Conservation (phyloP, 164 flowering plant genomes). For the Akebia trifoliata region DNA sequence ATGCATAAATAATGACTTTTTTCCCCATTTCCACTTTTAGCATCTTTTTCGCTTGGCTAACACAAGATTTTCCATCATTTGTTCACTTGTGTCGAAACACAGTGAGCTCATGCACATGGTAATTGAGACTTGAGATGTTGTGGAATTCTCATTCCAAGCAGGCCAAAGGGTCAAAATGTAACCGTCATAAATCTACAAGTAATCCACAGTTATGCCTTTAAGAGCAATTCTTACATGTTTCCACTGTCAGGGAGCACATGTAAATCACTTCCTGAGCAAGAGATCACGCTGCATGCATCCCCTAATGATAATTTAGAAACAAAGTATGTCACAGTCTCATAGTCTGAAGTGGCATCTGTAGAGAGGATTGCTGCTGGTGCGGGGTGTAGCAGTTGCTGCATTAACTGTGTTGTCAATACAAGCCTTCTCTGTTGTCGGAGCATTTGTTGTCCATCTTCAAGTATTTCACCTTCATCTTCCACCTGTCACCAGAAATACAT, state of each 20-base stretch:
- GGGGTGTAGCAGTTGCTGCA: slow-evolving; percentile 67
- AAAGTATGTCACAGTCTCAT: slow-evolving; percentile 43
- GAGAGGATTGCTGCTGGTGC: slow-evolving; percentile 45
- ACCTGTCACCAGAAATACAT: slow-evolving; percentile 32
- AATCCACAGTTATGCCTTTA: too few relatives aligned
- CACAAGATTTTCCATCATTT: too few relatives aligned
- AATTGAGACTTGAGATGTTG: too few relatives aligned
- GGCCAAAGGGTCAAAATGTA: too few relatives aligned
- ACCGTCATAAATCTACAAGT: too few relatives aligned
- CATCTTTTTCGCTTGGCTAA: too few relatives aligned
- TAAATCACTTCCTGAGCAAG: slow-evolving; percentile 25
- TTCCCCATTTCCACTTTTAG: too few relatives aligned
- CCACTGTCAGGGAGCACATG: slow-evolving; percentile 11
- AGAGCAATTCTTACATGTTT: slow-evolving; percentile 41
- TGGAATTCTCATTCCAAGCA: too few relatives aligned
- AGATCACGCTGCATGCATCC: slow-evolving; percentile 64
- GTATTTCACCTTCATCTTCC: slow-evolving; percentile 41
- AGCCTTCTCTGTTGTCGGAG: slow-evolving; percentile 65
- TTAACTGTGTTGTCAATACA: slow-evolving; percentile 59
- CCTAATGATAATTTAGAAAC: slow-evolving; percentile 57
- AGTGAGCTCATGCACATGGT: too few relatives aligned
- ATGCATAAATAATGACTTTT: too few relatives aligned
- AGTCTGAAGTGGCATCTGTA: slow-evolving; percentile 39
- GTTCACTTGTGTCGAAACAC: too few relatives aligned
- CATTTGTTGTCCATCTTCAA: slow-evolving; percentile 34